These are phyloP conservation scores for Phytopythium helicoides DNA, from an alignment of 352 stramenopile species.

Conservation along the genomic window DNA sequence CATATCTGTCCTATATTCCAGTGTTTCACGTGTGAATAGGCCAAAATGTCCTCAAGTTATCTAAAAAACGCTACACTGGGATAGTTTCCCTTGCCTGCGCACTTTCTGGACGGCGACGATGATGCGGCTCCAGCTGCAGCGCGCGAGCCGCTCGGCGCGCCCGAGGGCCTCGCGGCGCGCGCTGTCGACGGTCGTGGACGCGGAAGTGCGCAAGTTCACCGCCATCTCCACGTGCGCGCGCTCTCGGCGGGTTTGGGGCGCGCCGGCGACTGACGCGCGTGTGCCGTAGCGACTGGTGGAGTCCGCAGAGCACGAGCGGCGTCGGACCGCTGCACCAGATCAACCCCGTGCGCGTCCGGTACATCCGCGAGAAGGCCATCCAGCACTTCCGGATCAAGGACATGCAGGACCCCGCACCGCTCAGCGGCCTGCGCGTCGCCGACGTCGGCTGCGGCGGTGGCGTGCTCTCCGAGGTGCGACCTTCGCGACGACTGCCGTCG, in stretches of 20 bases:
- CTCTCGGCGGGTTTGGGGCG: too few species aligned
- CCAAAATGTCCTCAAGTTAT: too few species aligned
- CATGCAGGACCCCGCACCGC: conserved; percentile 45
- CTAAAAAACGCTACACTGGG: too few species aligned
- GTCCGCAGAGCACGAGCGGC: conserved; percentile 65
- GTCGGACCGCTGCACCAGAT: conserved; percentile 79
- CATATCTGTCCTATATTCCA: too few species aligned
- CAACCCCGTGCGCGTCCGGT: conserved; percentile 82
- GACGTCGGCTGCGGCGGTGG: conserved; percentile 84
- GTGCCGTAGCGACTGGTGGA: conserved; percentile 88
- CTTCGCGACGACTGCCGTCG: neutral
- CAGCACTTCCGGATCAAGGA: conserved; percentile 54
- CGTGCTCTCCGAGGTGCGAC: conserved; percentile 64
- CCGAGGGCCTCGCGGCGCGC: conserved; percentile 12
- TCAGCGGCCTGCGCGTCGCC: conserved; percentile 52
- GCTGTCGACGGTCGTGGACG: conserved; percentile 66
- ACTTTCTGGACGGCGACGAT: conserved; percentile 8
- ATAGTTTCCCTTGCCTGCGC: too few species aligned
- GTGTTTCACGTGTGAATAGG: too few species aligned
- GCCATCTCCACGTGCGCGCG: conserved; percentile 55
- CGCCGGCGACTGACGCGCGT: too few species aligned
- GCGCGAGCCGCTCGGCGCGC: neutral
- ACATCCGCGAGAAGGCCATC: conserved; percentile 74
- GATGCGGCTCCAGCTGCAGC: conserved; percentile 11
- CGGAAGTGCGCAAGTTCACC: conserved; percentile 86